Conservation (phyloP, 306 rosid genomes). For the Trifolium fragiferum region DNA sequence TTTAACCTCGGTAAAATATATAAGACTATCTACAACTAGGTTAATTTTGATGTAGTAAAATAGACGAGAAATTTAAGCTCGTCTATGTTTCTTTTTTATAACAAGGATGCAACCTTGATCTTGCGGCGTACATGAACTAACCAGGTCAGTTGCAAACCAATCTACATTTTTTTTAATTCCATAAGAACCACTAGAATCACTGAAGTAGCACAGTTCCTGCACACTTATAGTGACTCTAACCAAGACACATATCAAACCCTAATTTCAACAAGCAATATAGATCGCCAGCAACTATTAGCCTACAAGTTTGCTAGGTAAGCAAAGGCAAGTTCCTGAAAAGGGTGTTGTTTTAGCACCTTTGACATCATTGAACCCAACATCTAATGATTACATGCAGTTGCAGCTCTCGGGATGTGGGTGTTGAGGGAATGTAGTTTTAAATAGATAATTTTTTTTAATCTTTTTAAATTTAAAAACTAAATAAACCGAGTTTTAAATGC, state of each 20-base stretch:
- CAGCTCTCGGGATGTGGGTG: constrained; percentile 2
- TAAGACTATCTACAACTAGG: not conserved
- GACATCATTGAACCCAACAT: constrained; percentile 25
- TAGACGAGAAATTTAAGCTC: not conserved
- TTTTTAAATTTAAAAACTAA: constrained; percentile 16
- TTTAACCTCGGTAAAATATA: constrained; percentile 5
- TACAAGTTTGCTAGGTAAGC: constrained; percentile 27
- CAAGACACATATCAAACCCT: not conserved
- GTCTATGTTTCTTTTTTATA: not conserved
- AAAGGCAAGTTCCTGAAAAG: constrained; percentile 11
- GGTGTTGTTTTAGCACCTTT: constrained; percentile 2
- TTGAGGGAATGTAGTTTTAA: constrained; percentile 18
- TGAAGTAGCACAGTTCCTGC: constrained; percentile 10
- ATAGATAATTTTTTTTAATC: not conserved
- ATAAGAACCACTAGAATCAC: not conserved
- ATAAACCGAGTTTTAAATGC: not conserved
- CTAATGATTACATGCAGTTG: constrained; percentile 4
- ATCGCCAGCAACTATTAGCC: constrained; percentile 3
- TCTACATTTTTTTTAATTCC: not conserved
- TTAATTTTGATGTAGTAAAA: not conserved
- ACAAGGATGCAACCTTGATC: constrained; percentile 4
- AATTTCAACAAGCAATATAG: constrained; percentile 23
- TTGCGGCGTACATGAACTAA: not conserved
- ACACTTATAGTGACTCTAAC: constrained; percentile 6
- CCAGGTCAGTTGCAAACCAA: constrained; percentile 15